Conservation (phyloP, 805 yeast species). For the Metschnikowia henanensis region DNA sequence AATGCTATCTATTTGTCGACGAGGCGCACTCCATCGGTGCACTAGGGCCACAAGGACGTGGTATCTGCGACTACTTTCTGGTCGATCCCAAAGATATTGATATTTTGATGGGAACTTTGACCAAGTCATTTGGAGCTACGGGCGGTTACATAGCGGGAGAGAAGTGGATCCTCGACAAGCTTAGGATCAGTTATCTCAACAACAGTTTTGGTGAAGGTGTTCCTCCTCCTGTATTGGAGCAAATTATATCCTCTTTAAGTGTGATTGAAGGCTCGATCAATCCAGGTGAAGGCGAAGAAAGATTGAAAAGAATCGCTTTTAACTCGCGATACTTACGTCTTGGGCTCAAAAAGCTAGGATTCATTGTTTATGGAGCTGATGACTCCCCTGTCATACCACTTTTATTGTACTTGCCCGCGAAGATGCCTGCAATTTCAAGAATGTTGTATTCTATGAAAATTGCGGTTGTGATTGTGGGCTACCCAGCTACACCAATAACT, state of each 20-base stretch:
- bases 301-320: slow-evolving; percentile 92
- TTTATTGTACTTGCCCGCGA: slow-evolving; percentile 83
- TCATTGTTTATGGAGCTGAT: slow-evolving; percentile 91
- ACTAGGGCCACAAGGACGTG: slow-evolving; percentile 92
- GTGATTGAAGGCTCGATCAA: slow-evolving; percentile 79
- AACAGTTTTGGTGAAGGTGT: slow-evolving; percentile 79
- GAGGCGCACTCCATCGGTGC: slow-evolving; percentile 99
- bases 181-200: slow-evolving; percentile 72
- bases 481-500: slow-evolving; percentile 94
- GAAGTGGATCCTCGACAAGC: slow-evolving; percentile 64
- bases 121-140: slow-evolving; percentile 97
- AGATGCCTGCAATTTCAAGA: slow-evolving; percentile 91
- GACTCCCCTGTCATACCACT: slow-evolving; percentile 96
- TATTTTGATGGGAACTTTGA: slow-evolving; percentile 94
- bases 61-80: slow-evolving; percentile 91
- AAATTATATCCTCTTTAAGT: slow-evolving; percentile 75
- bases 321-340: slow-evolving; percentile 91
- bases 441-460: slow-evolving; percentile 75
- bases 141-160: slow-evolving; percentile 95
- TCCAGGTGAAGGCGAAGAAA: slow-evolving; percentile 92
- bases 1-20: slow-evolving; percentile 87
- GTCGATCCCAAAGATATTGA: slow-evolving; percentile 77
- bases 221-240: slow-evolving; percentile 90
- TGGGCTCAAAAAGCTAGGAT: slow-evolving; percentile 90
- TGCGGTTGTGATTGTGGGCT: slow-evolving; percentile 96